Evolutionary conservation across 2,329 filamentous ascomycete species (phyloP).

Genomic region (Cadophora sp.): DNA sequence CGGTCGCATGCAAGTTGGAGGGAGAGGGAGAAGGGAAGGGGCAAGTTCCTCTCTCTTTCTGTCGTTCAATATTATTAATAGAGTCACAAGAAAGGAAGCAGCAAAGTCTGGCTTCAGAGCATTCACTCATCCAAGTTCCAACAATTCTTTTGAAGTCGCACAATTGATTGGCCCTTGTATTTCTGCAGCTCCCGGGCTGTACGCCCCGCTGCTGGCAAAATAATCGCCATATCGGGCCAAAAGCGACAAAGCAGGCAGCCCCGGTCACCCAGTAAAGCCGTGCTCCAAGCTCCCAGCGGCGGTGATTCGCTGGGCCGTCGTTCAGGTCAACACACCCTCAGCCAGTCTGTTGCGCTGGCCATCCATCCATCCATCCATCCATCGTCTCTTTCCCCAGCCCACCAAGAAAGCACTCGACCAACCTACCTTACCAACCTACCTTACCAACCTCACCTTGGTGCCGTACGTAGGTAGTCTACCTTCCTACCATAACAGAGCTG

Average conservation of each 20-base stretch:
- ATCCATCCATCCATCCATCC: constrained; percentile 6
- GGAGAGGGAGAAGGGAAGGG: not conserved
- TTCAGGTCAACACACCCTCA: constrained; percentile 18
- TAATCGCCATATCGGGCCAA: constrained; percentile 20
- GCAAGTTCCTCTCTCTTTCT: not conserved
- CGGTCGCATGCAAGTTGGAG: not conserved
- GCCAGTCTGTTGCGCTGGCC: constrained; percentile 8
- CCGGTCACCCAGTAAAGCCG: not conserved
- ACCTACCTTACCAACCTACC: not conserved
- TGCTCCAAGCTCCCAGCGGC: constrained; percentile 9
- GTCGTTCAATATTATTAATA: not conserved
- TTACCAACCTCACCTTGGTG: not conserved
- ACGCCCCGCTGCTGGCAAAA: not conserved
- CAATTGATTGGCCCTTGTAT: not conserved
- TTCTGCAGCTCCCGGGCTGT: not conserved
- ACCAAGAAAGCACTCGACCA: not conserved
- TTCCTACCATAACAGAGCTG: constrained; percentile 14
- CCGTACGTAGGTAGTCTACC: no score
- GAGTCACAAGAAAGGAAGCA: not conserved
- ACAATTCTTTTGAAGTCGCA: no score
- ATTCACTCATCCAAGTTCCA: not conserved
- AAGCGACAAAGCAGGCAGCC: not conserved
- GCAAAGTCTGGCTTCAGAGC: no score
- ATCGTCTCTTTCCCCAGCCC: not conserved
- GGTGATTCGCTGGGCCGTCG: constrained; percentile 17